Evolutionary conservation across 2,329 filamentous ascomycete species (phyloP).

Genomic region (Xylaria hypoxylon): DNA sequence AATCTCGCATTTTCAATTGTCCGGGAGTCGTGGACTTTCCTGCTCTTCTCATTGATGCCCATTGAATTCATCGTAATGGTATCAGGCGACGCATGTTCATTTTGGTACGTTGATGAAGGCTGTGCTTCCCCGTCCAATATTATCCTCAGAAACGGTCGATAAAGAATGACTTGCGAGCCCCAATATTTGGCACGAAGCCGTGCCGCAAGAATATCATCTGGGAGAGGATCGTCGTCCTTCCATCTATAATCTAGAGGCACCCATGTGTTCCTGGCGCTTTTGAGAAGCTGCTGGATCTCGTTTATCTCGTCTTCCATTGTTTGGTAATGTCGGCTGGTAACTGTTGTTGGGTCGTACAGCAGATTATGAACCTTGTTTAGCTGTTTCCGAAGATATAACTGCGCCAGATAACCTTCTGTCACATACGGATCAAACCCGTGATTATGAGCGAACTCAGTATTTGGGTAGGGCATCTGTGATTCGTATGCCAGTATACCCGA

Average conservation of each 20-base stretch:
- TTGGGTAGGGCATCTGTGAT: slow-evolving; percentile 75
- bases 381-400: slow-evolving; percentile 73
- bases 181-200: slow-evolving; percentile 94
- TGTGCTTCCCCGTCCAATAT: slow-evolving; percentile 59
- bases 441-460: slow-evolving; percentile 59
- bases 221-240: slow-evolving; percentile 75
- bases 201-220: slow-evolving; percentile 81
- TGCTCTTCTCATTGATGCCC: slow-evolving; percentile 34
- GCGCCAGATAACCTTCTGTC: slow-evolving; percentile 70
- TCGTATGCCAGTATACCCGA: slow-evolving; percentile 72
- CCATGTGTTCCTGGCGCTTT: slow-evolving; percentile 59
- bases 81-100: slow-evolving; percentile 36
- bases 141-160: slow-evolving; percentile 77
- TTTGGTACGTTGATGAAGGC: slow-evolving; percentile 41
- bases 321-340: slow-evolving; percentile 33
- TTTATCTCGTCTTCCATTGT: slow-evolving; percentile 56
- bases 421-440: slow-evolving; percentile 62
- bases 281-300: slow-evolving; percentile 61
- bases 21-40: slow-evolving; percentile 51
- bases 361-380: slow-evolving; percentile 72
- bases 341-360: slow-evolving; percentile 61
- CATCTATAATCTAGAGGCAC: slow-evolving; percentile 66
- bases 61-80: slow-evolving; percentile 27
- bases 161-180: slow-evolving; percentile 89
- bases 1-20: slow-evolving; percentile 67